Conservation (phyloP, 2,329 filamentous ascomycete genomes). For the Orbilia oligospora region DNA sequence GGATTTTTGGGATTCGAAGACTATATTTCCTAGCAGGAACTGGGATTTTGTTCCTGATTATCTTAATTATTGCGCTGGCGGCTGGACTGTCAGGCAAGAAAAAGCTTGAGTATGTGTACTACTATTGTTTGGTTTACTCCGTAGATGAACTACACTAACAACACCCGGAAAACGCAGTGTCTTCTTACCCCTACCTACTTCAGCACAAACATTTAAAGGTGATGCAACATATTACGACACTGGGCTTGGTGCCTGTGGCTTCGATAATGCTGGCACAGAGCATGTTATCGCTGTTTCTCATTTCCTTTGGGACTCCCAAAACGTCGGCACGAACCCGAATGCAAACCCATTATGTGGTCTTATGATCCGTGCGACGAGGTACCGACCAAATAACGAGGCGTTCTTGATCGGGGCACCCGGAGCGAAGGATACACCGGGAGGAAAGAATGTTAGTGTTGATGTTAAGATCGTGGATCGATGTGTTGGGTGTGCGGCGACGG, state of each 20-base stretch:
- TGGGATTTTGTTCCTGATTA: conserved; percentile 42
- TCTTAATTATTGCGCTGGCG: conserved; percentile 51
- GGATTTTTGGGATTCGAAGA: conserved; percentile 51
- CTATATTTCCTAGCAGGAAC: conserved; percentile 27
- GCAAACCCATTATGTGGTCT: conserved; percentile 77
- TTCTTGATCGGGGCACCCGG: conserved; percentile 41
- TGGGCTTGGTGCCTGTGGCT: conserved; percentile 78
- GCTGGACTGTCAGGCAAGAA: conserved; percentile 46
- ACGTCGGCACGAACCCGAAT: conserved; percentile 73
- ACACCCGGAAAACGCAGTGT: conserved; percentile 4
- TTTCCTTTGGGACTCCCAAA: conserved; percentile 75
- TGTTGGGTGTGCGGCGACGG: conserved; percentile 68
- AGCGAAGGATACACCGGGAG: conserved; percentile 65
- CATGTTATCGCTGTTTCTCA: conserved; percentile 78
- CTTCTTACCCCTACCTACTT: conserved; percentile 50
- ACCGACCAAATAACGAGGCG: conserved; percentile 65
- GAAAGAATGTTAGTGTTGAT: conserved; percentile 71
- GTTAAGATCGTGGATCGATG: conserved; percentile 80
- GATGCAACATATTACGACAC: conserved; percentile 80
- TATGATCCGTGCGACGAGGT: conserved; percentile 75
- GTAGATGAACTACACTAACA: conserved; percentile 12
- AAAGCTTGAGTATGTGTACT: conserved; percentile 33
- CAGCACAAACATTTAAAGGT: conserved; percentile 66
- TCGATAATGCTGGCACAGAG: conserved; percentile 72
- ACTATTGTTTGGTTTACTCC: too few relatives aligned